Evolutionary conservation across 139 green algal genomes (phyloP).

Genomic region (Picochlorum sp.): DNA sequence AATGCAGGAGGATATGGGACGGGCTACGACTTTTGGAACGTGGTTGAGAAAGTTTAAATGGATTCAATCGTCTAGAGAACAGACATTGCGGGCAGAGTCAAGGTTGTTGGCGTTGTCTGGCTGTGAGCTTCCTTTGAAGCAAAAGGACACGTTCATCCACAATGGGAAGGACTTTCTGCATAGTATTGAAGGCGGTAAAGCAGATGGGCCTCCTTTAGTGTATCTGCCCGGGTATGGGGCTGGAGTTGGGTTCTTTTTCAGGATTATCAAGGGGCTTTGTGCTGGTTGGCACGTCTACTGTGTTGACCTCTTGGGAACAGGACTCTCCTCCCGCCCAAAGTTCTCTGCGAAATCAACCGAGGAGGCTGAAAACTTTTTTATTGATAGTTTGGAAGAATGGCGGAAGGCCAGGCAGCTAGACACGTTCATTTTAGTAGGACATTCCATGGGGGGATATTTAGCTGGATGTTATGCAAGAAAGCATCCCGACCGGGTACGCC

Average conservation of each 20-base stretch:
- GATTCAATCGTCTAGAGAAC: no score
- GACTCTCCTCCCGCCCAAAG: slow-evolving; percentile 62
- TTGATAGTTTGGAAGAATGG: slow-evolving; percentile 61
- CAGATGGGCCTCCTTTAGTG: slow-evolving; percentile 42
- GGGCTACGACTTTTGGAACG: no score
- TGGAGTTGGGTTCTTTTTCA: slow-evolving; percentile 43
- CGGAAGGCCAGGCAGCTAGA: slow-evolving; percentile 44
- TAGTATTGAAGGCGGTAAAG: slow-evolving; percentile 33
- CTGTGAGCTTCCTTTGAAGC: no score
- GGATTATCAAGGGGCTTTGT: slow-evolving; percentile 50
- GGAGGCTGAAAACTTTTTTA: slow-evolving; percentile 74
- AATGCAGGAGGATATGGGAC: no score
- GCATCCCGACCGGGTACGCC: slow-evolving; percentile 71
- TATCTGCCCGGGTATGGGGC: slow-evolving; percentile 64
- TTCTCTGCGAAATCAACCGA: slow-evolving; percentile 45
- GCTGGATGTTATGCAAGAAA: slow-evolving; percentile 62
- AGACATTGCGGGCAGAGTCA: no score
- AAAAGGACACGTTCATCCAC: no score
- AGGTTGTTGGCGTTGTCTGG: no score
- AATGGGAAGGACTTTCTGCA: slow-evolving; percentile 56
- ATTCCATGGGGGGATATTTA: slow-evolving; percentile 42
- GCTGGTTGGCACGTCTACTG: slow-evolving; percentile 43
- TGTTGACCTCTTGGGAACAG: slow-evolving; percentile 79
- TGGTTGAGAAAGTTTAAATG: no score
- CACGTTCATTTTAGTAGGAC: slow-evolving; percentile 65